Evolutionary conservation across 1,284 basidiomycete genomes (phyloP).

Genomic region (Peniophora sp.): DNA sequence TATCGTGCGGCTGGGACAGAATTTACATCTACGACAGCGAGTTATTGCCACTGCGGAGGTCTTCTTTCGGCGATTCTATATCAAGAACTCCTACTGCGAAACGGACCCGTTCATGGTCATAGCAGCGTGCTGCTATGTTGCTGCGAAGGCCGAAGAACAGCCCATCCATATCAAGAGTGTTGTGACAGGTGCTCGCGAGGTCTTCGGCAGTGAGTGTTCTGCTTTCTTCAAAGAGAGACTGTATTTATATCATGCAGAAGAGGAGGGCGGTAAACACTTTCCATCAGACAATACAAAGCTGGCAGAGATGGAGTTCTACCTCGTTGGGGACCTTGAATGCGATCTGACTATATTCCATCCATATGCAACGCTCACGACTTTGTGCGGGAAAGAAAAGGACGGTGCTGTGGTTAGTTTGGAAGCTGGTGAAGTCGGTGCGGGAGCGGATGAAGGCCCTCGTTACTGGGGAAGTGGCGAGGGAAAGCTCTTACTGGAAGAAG

Average conservation of each 20-base stretch:
- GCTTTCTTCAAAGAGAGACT: not conserved
- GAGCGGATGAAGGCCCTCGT: constrained; percentile 51
- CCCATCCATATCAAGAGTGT: constrained; percentile 93
- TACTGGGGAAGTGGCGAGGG: constrained; percentile 74
- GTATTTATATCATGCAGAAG: constrained; percentile 33
- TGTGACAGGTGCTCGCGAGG: constrained; percentile 72
- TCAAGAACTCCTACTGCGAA: constrained; percentile 90
- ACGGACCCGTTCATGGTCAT: constrained; percentile 92
- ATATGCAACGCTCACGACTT: constrained; percentile 77
- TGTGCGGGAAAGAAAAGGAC: constrained; percentile 53
- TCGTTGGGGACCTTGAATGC: constrained; percentile 94
- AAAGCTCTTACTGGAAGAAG: constrained; percentile 57
- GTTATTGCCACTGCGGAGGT: constrained; percentile 90
- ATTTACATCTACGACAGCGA: constrained; percentile 77
- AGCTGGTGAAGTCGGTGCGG: constrained; percentile 51
- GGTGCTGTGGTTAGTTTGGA: constrained; percentile 37
- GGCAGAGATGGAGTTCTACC: constrained; percentile 98
- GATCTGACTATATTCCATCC: constrained; percentile 93
- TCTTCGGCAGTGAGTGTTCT: constrained; percentile 65
- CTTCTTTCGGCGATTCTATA: constrained; percentile 92
- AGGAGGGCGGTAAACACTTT: constrained; percentile 69
- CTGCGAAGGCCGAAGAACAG: constrained; percentile 94
- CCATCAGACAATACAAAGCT: constrained; percentile 84
- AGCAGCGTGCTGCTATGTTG: constrained; percentile 91
- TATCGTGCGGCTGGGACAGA: constrained; percentile 83